Evolutionary conservation across 2,329 filamentous ascomycete species (phyloP), one percentile per base, ranked within the genome.

Genomic region (Penicillium sp.): DNA sequence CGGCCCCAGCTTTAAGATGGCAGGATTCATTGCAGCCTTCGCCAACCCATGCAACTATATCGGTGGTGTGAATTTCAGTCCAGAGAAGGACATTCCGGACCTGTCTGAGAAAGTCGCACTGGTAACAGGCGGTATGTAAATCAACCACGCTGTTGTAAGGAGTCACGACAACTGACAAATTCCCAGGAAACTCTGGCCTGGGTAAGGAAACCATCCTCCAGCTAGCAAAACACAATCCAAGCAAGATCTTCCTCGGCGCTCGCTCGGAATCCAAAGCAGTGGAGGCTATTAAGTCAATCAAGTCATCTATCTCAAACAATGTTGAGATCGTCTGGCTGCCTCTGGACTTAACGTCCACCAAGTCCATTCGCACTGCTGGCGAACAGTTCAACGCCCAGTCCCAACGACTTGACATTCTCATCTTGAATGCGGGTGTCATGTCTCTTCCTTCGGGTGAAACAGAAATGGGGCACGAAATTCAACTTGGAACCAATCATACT

Each of bases 351-450:
- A 69, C 76, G 10, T 83, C 81, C 2, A 72, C 82, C 22, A 67
- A 72, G 3, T 80, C 78, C 24, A 74, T 84, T 61, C 72, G 74
- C 37, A 61, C 69, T 8, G 80, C 77, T 2, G 79, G 79, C 1
- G 68, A 70, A 35, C 66, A 68, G 35, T 77, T 81, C 37, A 56
- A 60, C 4, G n/a, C 57, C 24, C 59, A 65, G 49, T 64, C 60
- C 0, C 35, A 61, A 2, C 56, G 62, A 54, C 69, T 81, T 0
- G 77, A 81, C 55, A 65, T 79, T 38, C 67, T 81, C 1, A 69
- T 81, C 38, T 72, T 76, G 59, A 81, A 81, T 56, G 79, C 79
- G 1, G 79, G 79, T 7, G 75, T 80, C 40, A 80, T 81, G 79
- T 72, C 77, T 10, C 62, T 74, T 0, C 76, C 77, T 0, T 68